Evolutionary conservation across 345 rosid species (phyloP).

Genomic region (Carallia brachiata): DNA sequence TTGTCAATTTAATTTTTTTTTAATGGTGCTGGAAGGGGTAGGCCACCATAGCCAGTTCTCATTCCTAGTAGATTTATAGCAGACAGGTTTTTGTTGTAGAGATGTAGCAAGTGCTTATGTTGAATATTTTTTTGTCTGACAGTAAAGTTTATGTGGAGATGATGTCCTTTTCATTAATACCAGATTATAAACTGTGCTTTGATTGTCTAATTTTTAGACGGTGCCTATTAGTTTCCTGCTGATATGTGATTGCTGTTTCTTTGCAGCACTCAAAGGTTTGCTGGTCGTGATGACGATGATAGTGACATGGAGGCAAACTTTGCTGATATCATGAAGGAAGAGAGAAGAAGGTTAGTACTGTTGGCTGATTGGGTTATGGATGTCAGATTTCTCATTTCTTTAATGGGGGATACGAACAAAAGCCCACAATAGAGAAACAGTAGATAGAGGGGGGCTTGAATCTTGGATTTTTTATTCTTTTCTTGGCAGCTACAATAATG

Average conservation of each 20-base stretch:
- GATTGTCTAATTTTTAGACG: background rate
- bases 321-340: slow-evolving; percentile 75
- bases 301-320: slow-evolving; percentile 84
- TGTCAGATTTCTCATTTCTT: background rate
- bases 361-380: background rate
- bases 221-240: background rate
- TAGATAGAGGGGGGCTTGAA: background rate
- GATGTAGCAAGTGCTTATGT: background rate
- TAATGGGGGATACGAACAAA: background rate
- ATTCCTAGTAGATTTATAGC: background rate
- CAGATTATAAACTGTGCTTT: background rate
- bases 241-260: background rate
- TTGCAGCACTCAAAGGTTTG: slow-evolving; percentile 40
- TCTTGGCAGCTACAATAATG: no score
- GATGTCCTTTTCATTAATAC: background rate
- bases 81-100: background rate
- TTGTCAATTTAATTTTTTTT: no score
- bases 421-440: background rate
- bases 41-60: no score
- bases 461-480: background rate
- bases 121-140: background rate
- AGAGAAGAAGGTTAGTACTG: slow-evolving; percentile 60
- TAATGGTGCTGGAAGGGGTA: background rate
- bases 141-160: no score
- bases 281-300: slow-evolving; percentile 43